A percentile compares a stretch with the other conserved stretches of the same genome.
Conservation (phyloP, 2,329 filamentous ascomycete species). For the Thielaviopsis populi region DNA sequence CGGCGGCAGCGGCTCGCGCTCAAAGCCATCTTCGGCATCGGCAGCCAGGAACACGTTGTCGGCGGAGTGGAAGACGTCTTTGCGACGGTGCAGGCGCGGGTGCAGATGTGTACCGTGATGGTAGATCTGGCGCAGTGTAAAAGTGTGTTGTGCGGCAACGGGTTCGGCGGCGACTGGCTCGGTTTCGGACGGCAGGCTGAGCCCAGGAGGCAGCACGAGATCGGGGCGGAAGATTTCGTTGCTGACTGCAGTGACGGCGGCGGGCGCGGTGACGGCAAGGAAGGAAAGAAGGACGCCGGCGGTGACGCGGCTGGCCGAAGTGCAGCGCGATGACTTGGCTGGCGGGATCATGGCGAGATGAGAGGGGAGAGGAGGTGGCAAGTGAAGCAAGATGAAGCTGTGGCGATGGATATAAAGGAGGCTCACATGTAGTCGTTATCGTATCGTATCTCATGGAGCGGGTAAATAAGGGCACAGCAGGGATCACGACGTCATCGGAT, state of each 20-base stretch:
- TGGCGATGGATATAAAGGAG: background rate
- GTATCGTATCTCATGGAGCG: background rate
- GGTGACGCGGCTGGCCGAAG: slow-evolving; percentile 48
- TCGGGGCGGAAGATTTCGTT: slow-evolving; percentile 29
- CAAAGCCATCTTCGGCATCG: slow-evolving; percentile 44
- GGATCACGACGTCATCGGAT: slow-evolving; percentile 11
- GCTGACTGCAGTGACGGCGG: slow-evolving; percentile 24
- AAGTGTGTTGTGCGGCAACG: slow-evolving; percentile 39
- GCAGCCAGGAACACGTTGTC: slow-evolving; percentile 43
- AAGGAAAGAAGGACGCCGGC: slow-evolving; percentile 50
- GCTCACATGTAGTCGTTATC: background rate
- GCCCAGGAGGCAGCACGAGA: slow-evolving; percentile 29
- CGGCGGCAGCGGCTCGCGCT: slow-evolving; percentile 34
- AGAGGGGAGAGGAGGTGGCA: background rate
- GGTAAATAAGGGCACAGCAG: background rate
- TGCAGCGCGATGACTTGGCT: slow-evolving; percentile 25
- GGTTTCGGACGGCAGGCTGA: slow-evolving; percentile 27
- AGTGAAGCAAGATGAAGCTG: too few relatives aligned
- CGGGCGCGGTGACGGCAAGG: slow-evolving; percentile 41
- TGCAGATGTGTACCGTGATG: slow-evolving; percentile 76
- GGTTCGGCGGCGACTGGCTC: slow-evolving; percentile 25
- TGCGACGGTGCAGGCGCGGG: slow-evolving; percentile 59
- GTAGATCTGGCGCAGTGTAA: slow-evolving; percentile 74
- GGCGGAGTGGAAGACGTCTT: slow-evolving; percentile 49
- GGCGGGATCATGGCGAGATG: background rate